Evolutionary conservation across 495 filamentous ascomycete species (phyloP), one percentile per base, ranked within the genome.

Genomic region (Penicillium lividum): DNA sequence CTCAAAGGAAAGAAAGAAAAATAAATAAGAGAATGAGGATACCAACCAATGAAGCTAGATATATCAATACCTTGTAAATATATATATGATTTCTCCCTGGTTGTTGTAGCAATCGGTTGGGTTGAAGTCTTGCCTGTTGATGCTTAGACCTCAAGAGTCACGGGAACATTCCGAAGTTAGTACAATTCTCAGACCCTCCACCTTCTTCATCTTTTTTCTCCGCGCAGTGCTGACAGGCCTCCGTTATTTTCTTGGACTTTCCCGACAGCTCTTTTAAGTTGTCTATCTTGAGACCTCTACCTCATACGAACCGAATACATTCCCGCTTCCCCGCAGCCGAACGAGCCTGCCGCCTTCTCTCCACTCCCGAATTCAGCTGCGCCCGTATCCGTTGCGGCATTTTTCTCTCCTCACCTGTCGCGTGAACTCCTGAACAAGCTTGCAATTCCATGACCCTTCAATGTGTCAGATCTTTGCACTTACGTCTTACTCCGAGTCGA

Each of bases 301-400:
- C 47, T 63, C 52, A 5, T 46, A 28, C 31, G 49, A 43, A 45
- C 57, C 31, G 31, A 45, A 40, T 55, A 42, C 33, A 29, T 60
- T 65, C 25, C 56, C 53, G 40, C 56, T 69, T 67, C 67, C 67
- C 67, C 67, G 67, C 67, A 67, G 62, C 64, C 58, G 56, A 22
- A 59, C 51, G 38, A 61, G 53, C 36, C 51, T 59, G 54, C 59
- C 56, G 31, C 43, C 55, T 54, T 68, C 58, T 69, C 61, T 54
- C 63, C 54, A 56, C 54, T 56, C 31, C 54, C 59, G 56, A 64
- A 58, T 54, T 58, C 64, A 64, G 54, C 57, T 64, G 49, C 62
- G 51, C 55, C 59, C 64, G 52, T 60, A 59, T 54, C 62, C 50
- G 50, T 69, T 69, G 67, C 67, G 65, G 62, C 56, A 68, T 66